Evolutionary conservation across 345 rosid species (phyloP).

Genomic region (Brassica incana): DNA sequence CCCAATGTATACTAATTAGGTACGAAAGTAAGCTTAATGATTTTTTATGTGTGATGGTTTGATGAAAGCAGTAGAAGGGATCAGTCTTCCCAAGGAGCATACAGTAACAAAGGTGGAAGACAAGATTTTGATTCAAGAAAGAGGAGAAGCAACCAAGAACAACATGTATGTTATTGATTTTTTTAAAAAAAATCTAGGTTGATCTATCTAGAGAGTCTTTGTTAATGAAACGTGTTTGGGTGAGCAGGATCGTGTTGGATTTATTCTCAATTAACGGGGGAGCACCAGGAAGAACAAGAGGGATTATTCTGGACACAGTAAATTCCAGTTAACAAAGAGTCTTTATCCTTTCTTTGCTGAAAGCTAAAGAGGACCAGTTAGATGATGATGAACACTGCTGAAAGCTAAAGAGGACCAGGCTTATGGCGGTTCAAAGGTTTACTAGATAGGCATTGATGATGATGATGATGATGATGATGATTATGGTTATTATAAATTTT

Average conservation of each 20-base stretch:
- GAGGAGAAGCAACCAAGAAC: conserved; percentile 45
- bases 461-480: too few species aligned
- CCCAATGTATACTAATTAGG: background rate
- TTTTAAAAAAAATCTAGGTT: background rate
- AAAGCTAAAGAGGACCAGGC: too few species aligned
- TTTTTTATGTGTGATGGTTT: background rate
- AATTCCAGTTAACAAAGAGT: conserved; percentile 37
- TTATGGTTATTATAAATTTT: too few species aligned
- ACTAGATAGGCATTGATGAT: too few species aligned
- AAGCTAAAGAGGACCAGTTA: conserved; percentile 16
- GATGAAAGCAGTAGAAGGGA: conserved; percentile 42
- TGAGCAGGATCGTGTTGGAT: conserved; percentile 65
- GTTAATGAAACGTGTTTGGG: background rate
- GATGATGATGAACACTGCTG: conserved; percentile 5
- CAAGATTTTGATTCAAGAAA: conserved; percentile 53
- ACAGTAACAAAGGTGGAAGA: conserved; percentile 46
- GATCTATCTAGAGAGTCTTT: background rate
- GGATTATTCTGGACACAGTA: conserved; percentile 50
- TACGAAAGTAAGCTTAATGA: background rate
- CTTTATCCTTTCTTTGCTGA: background rate
- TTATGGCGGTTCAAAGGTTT: too few species aligned
- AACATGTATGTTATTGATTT: conserved; percentile 48
- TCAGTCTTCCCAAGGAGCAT: conserved; percentile 57
- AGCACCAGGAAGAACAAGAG: conserved; percentile 87
- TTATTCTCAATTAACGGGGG: conserved; percentile 69